Conservation (phyloP, 1,284 basidiomycete genomes). For the Trametes versicolor region DNA sequence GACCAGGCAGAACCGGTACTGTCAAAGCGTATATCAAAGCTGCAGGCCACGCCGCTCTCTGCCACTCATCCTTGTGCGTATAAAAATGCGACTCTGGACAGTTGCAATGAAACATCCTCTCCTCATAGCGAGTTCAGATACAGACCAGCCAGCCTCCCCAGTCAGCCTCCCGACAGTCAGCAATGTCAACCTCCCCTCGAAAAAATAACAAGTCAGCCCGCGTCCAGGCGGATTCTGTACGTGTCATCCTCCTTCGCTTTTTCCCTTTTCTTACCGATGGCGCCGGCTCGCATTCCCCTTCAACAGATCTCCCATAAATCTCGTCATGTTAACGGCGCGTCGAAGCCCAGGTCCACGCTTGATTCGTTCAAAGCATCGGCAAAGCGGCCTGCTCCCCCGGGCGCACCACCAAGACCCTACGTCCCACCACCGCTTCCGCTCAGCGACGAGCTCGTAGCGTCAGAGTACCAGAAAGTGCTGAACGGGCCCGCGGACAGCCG, state of each 20-base stretch:
- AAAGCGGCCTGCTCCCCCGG: background rate
- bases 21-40: slow-evolving; percentile 1
- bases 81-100: background rate
- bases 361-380: background rate
- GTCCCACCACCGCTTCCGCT: too few relatives aligned
- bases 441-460: too few relatives aligned
- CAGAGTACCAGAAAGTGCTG: too few relatives aligned
- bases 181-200: slow-evolving; percentile 21
- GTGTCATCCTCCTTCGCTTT: background rate
- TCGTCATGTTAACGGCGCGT: too few relatives aligned
- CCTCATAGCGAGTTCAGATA: slow-evolving; percentile 7
- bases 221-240: background rate
- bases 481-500: too few relatives aligned
- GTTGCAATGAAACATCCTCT: background rate
- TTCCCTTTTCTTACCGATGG: slow-evolving; percentile 3
- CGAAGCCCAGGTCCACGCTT: background rate
- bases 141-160: slow-evolving; percentile 3
- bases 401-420: too few relatives aligned
- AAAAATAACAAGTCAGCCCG: background rate
- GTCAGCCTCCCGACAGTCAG: slow-evolving; percentile 15
- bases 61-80: background rate
- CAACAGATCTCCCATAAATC: background rate
- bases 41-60: background rate
- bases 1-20: background rate
- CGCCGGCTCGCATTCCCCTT: slow-evolving; percentile 7